These are phyloP conservation scores for Eurotiales sp. DNA, from an alignment of 2,329 filamentous ascomycete genomes.

Conservation along the genomic window DNA sequence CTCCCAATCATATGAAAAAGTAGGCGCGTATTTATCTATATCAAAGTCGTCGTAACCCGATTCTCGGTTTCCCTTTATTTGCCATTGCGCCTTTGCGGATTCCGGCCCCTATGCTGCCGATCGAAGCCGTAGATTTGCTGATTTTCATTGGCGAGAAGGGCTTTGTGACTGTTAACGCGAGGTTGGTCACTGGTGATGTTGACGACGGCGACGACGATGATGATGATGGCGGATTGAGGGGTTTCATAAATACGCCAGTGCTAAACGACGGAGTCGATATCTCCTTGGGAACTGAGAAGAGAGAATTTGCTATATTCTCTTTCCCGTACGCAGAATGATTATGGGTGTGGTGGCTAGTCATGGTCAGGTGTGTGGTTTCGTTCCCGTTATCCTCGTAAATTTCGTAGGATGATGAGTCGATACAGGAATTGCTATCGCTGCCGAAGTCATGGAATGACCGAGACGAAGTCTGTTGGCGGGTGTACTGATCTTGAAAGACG, in stretches of 20 bases:
- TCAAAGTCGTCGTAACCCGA: constrained; percentile 34
- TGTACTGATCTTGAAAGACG: constrained; percentile 19
- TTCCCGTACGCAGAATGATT: constrained; percentile 9
- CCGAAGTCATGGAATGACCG: background rate
- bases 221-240: constrained; percentile 2
- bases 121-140: constrained; percentile 17
- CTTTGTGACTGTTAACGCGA: constrained; percentile 1
- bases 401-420: constrained; percentile 16
- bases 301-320: constrained; percentile 7
- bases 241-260: constrained; percentile 9
- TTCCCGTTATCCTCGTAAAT: constrained; percentile 26
- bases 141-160: constrained; percentile 18
- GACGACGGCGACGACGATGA: background rate
- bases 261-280: background rate
- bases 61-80: constrained; percentile 30
- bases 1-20: too few species aligned
- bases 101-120: constrained; percentile 11
- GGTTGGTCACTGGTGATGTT: background rate
- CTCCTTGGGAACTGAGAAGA: constrained; percentile 4
- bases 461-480: background rate
- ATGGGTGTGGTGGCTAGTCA: background rate
- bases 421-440: background rate
- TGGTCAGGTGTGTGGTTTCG: constrained; percentile 2
- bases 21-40: background rate
- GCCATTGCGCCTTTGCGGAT: constrained; percentile 25